A percentile compares a stretch with the other conserved stretches of the same genome.
Evolutionary conservation across 225 moss, liverwort and hornwort species (phyloP).

Genomic region (Polytrichum commune): DNA sequence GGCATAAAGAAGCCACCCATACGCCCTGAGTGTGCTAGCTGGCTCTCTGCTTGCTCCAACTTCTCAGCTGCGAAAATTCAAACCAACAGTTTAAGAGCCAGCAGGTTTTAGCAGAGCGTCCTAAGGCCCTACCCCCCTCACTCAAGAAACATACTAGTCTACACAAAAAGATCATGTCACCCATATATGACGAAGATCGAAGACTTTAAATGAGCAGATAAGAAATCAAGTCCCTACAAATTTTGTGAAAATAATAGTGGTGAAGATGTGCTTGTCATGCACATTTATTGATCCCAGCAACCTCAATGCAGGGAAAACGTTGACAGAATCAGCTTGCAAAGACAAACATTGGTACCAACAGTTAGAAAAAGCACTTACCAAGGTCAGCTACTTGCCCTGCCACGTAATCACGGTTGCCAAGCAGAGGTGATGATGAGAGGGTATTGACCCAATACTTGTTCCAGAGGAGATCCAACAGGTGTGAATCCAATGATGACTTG

Average conservation of each 20-base stretch:
- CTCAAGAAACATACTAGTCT: too few species aligned
- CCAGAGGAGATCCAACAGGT: conserved; percentile 82
- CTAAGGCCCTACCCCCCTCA: too few species aligned
- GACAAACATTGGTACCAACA: neutral
- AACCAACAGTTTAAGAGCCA: too few species aligned
- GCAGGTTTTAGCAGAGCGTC: too few species aligned
- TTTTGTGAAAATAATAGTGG: too few species aligned
- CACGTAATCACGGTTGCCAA: conserved; percentile 85
- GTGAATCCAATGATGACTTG: conserved; percentile 84
- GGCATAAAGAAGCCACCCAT: conserved; percentile 95
- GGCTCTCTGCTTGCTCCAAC: conserved; percentile 94
- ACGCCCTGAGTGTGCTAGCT: conserved; percentile 92
- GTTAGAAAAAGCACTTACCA: conserved; percentile 37
- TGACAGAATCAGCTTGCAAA: neutral
- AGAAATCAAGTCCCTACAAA: too few species aligned
- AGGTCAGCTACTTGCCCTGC: conserved; percentile 90
- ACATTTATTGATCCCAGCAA: too few species aligned
- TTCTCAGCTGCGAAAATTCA: conserved; percentile 76
- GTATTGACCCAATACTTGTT: conserved; percentile 97
- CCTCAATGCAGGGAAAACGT: too few species aligned
- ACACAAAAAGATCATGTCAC: too few species aligned
- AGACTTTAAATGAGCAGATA: too few species aligned
- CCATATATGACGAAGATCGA: too few species aligned
- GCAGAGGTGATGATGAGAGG: conserved; percentile 78
- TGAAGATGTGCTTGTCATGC: too few species aligned